Evolutionary conservation across 352 stramenopile genomes (phyloP).

Genomic region (Globisporangium rhizosaccharum): DNA sequence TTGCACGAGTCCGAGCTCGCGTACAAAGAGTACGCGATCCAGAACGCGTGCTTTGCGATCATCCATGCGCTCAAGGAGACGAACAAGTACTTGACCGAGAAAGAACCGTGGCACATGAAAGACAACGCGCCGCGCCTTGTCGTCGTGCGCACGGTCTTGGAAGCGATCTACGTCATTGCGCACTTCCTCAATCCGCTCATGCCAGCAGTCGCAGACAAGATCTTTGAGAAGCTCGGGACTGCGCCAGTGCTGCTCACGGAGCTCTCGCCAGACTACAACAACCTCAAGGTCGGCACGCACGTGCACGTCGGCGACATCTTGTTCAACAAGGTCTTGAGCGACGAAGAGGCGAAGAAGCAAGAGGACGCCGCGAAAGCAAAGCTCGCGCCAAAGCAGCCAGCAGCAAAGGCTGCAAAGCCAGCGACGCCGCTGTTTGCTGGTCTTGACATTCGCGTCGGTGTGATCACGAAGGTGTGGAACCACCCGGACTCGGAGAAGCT

Average conservation of each 20-base stretch:
- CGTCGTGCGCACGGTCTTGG: constrained; percentile 94
- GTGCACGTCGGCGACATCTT: constrained; percentile 93
- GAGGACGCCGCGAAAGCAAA: constrained; percentile 45
- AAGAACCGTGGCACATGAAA: constrained; percentile 97
- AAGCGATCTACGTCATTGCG: constrained; percentile 95
- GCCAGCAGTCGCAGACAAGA: constrained; percentile 81
- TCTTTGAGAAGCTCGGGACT: constrained; percentile 95
- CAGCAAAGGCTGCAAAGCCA: constrained; percentile 41
- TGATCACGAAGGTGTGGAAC: constrained; percentile 78
- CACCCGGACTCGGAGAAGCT: constrained; percentile 92
- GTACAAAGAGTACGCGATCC: constrained; percentile 92
- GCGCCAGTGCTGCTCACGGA: constrained; percentile 61
- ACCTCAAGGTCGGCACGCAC: constrained; percentile 87
- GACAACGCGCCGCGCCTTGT: constrained; percentile 86
- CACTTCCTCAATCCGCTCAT: constrained; percentile 96
- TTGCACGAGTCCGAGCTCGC: constrained; percentile 79
- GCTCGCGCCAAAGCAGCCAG: constrained; percentile 28
- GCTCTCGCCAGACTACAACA: constrained; percentile 85
- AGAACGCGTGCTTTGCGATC: constrained; percentile 85
- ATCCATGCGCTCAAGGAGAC: constrained; percentile 91
- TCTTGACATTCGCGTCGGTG: constrained; percentile 77
- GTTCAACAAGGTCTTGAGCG: constrained; percentile 89
- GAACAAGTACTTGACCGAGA: constrained; percentile 98
- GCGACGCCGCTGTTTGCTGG: constrained; percentile 63
- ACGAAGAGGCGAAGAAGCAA: constrained; percentile 70